Conservation (phyloP, 768 basidiomycete genomes). For the Agrocybe chaxingu region DNA sequence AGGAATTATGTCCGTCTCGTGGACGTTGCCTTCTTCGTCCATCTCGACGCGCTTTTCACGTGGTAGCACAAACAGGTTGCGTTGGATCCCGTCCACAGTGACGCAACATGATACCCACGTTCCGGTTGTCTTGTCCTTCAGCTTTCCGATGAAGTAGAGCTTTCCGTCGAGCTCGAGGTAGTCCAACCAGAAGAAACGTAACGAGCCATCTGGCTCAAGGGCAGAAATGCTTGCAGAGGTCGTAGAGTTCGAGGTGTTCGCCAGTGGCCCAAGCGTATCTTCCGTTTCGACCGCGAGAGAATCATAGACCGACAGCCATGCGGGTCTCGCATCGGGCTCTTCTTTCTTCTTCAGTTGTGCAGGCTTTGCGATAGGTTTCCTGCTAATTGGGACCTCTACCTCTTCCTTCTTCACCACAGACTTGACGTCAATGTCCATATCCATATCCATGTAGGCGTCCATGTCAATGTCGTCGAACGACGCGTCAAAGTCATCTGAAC, state of each 20-base stretch:
- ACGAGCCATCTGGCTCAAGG: slow-evolving; percentile 78
- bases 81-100: slow-evolving; percentile 78
- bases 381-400: slow-evolving; percentile 21
- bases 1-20: slow-evolving; percentile 76
- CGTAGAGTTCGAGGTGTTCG: slow-evolving; percentile 24
- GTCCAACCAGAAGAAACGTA: slow-evolving; percentile 96
- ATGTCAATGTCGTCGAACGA: slow-evolving; percentile 56
- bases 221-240: slow-evolving; percentile 48
- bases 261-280: slow-evolving; percentile 55
- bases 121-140: slow-evolving; percentile 69
- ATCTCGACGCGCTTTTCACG: slow-evolving; percentile 59
- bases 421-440: slow-evolving; percentile 43
- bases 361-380: slow-evolving; percentile 14
- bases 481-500: slow-evolving; percentile 43
- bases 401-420: slow-evolving; percentile 30
- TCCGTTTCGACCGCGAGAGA: slow-evolving; percentile 59
- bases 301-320: slow-evolving; percentile 77
- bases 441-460: slow-evolving; percentile 60
- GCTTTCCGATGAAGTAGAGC: slow-evolving; percentile 88
- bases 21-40: slow-evolving; percentile 54
- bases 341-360: slow-evolving; percentile 30
- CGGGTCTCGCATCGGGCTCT: slow-evolving; percentile 45
- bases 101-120: slow-evolving; percentile 85
- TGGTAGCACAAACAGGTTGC: slow-evolving; percentile 89
- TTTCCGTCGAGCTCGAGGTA: slow-evolving; percentile 84